Percentiles rank a stretch among this genome's conserved stretches.
phyloP scores from a whole-genome alignment of 192 early-diverging fungal species.

The Mortierella claussenii region DNA sequence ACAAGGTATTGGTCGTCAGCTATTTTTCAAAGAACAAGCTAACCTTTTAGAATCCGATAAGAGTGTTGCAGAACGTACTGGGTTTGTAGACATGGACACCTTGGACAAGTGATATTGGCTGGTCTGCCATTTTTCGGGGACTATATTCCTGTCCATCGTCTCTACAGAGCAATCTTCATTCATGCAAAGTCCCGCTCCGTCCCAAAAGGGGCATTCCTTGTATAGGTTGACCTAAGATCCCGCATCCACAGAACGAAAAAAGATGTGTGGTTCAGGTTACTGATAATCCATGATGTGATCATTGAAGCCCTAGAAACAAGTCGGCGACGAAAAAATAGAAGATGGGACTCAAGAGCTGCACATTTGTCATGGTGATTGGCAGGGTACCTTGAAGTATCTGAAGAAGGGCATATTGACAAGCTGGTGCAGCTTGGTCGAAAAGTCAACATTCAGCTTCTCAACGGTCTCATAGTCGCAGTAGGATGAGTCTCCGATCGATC shows the following conservation, averaged over 20 bases:
- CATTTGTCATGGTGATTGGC: too few relatives aligned
- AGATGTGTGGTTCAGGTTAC: too few relatives aligned
- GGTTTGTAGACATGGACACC: slow-evolving; percentile 28
- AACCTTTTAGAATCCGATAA: too few relatives aligned
- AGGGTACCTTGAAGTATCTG: slow-evolving; percentile 84
- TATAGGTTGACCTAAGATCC: slow-evolving; percentile 77
- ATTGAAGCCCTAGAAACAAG: too few relatives aligned
- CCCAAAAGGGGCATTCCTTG: slow-evolving; percentile 83
- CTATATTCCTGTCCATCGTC: slow-evolving; percentile 66
- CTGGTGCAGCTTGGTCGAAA: slow-evolving; percentile 73
- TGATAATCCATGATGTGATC: too few relatives aligned
- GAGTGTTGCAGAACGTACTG: slow-evolving; percentile 1
- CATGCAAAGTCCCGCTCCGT: slow-evolving; percentile 68
- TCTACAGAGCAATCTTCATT: slow-evolving; percentile 76
- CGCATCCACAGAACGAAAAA: too few relatives aligned
- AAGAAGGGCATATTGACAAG: slow-evolving; percentile 92
- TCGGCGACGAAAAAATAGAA: too few relatives aligned
- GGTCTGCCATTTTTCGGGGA: slow-evolving; percentile 36
- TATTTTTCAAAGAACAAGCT: too few relatives aligned
- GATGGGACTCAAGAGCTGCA: too few relatives aligned
- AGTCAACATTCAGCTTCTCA: slow-evolving; percentile 78
- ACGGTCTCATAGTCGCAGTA: slow-evolving; percentile 80
- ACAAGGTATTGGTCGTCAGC: too few relatives aligned
- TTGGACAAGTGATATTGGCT: slow-evolving; percentile 12
- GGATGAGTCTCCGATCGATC: slow-evolving; percentile 67